Evolutionary conservation across 2,329 filamentous ascomycete genomes (phyloP), one percentile per base, ranked within the genome.

Genomic region (Fusarium zealandicum): DNA sequence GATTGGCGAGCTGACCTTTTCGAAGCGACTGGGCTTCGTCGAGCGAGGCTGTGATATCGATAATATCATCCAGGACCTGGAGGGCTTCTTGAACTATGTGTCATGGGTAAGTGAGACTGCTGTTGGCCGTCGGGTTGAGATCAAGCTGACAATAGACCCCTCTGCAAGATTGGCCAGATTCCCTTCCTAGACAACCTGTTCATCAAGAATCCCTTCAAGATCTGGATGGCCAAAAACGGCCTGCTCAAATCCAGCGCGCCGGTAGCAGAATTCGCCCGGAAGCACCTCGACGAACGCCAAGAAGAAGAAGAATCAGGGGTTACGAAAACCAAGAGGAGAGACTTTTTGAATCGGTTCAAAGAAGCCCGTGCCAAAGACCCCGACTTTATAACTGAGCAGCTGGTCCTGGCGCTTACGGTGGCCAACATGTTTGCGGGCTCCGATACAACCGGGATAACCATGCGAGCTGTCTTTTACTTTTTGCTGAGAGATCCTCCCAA

Each of bases 371-470:
- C 85, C 64, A 80, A 84, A 33, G 82, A 87, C 39, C 87, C 87
- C 0, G 82, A 86, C 3, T 87, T 90, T 73, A 90, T 91, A 83
- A 84, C 79, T 25, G 85, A 90, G 65, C 79, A 78, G 8, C 79
- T 88, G 12, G 87, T 91, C n/a, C 82, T 88, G 59, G 51, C 39
- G n/a, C 22, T 54, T 73, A 87, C 86, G 42, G 82, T 86, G 18
- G 84, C 79, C 56, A 90, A 90, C 85, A 81, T 81, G 8, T 84
- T 89, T 64, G 90, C 90, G 1, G 89, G 90, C 4, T 88, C 84
- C 10, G 90, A 93, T 72, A 93, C 90, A 2, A 93, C 90, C 0
- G 89, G 87, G 36, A 92, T 92, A 69, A 85, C 82, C 13, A 78
- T 92, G 0, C 82, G 82, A 8, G 80, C 85, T 14, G 82, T 91